Percentiles rank a stretch among this genome's conserved stretches.
Conservation (phyloP, 202 grass and related monocot genomes). For the Setaria viridis region DNA sequence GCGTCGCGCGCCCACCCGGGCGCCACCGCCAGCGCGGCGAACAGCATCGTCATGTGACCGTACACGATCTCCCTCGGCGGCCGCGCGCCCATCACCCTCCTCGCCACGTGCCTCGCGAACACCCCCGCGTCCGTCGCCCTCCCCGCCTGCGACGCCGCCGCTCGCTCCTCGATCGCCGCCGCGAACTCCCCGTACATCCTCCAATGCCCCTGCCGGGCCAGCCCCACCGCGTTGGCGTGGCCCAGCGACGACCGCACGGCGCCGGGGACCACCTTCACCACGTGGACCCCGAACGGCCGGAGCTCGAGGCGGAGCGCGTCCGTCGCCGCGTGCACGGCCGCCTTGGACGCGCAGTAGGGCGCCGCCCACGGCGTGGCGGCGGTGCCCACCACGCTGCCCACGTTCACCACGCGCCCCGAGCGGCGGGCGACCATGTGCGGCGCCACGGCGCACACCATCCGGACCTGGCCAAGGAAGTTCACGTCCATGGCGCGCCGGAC, state of each 20-base stretch:
- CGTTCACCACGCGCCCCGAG: conserved; percentile 55
- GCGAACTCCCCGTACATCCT: conserved; percentile 48
- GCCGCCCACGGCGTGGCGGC: conserved; percentile 64
- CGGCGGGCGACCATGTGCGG: conserved; percentile 49
- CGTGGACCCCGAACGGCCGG: conserved; percentile 58
- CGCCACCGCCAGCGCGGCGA: conserved; percentile 52
- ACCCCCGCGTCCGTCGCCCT: conserved; percentile 30
- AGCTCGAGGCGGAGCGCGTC: conserved; percentile 64
- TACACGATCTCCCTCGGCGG: conserved; percentile 64
- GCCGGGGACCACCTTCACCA: conserved; percentile 64
- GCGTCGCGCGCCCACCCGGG: conserved; percentile 12
- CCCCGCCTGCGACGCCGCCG: conserved; percentile 50
- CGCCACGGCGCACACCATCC: conserved; percentile 54
- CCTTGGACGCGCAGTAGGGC: conserved; percentile 68
- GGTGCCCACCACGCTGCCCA: conserved; percentile 60
- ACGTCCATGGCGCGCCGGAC: conserved; percentile 54
- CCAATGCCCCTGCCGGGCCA: conserved; percentile 24
- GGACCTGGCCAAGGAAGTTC: conserved; percentile 61
- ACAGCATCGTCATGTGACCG: conserved; percentile 62
- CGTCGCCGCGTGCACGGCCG: conserved; percentile 65
- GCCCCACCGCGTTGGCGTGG: conserved; percentile 39
- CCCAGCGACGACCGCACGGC: conserved; percentile 51
- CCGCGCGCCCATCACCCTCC: conserved; percentile 36
- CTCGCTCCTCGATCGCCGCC: conserved; percentile 55
- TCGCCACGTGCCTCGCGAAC: conserved; percentile 56